These are phyloP conservation scores for Ceratocystiopsis sp. DNA, from an alignment of 2,329 filamentous ascomycete species.

Conservation along the genomic window DNA sequence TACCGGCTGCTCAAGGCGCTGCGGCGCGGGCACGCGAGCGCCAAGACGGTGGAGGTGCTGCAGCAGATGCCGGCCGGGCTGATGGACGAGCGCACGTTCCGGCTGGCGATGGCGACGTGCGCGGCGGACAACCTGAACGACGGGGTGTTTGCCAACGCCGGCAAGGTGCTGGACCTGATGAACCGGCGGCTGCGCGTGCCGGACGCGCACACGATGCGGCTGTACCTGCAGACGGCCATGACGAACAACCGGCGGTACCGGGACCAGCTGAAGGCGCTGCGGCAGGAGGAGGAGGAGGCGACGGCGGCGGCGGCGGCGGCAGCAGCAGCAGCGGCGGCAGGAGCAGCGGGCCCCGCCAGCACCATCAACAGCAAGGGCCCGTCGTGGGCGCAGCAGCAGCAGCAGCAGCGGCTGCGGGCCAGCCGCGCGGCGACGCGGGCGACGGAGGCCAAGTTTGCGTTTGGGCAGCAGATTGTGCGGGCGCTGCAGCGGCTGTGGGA, in stretches of 20 bases:
- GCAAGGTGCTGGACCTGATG: constrained; percentile 49
- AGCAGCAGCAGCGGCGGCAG: constrained; percentile 15
- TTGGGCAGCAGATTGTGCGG: constrained; percentile 31
- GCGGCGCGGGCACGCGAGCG: constrained; percentile 47
- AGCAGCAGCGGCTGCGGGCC: no score
- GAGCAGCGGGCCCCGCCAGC: constrained; percentile 16
- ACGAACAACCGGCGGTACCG: constrained; percentile 26
- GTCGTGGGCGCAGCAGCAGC: no score
- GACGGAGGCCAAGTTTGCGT: constrained; percentile 21
- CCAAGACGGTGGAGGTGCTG: constrained; percentile 42
- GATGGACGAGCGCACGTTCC: constrained; percentile 39
- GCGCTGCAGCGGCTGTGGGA: constrained; percentile 35
- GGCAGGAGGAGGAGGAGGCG: constrained; percentile 8
- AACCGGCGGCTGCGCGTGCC: constrained; percentile 22
- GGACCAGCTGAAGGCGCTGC: constrained; percentile 13
- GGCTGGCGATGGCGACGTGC: constrained; percentile 58
- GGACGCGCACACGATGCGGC: constrained; percentile 32
- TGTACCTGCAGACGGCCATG: constrained; percentile 40
- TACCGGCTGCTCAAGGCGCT: constrained; percentile 51
- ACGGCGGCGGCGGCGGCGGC: constrained; percentile 9
- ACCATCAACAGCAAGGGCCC: no score
- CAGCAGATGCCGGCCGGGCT: constrained; percentile 29
- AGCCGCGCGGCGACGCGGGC: constrained; percentile 12
- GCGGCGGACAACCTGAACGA: constrained; percentile 59
- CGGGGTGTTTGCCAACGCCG: constrained; percentile 49